phyloP scores from a whole-genome alignment of 352 stramenopile species.

The Pythium insidiosum region DNA sequence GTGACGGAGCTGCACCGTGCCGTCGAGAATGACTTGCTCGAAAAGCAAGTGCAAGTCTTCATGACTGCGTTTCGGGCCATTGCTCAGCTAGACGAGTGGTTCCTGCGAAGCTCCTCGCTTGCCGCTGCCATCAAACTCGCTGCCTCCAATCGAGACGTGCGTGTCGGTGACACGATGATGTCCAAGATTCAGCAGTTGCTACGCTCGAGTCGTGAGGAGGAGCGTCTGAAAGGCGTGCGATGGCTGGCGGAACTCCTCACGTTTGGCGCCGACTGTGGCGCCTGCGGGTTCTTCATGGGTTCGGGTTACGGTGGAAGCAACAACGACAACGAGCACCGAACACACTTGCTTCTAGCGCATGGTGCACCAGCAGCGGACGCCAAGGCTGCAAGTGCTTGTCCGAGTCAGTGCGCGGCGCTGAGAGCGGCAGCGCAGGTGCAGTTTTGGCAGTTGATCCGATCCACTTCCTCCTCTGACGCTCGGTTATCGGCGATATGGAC shows the following conservation, averaged over 20 bases:
- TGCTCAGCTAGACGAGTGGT: constrained; percentile 30
- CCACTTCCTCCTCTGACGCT: no score
- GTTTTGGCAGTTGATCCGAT: no score
- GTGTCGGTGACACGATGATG: constrained; percentile 18
- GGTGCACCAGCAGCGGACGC: no score
- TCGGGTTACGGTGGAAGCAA: no score
- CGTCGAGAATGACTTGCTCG: constrained; percentile 14
- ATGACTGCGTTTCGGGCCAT: constrained; percentile 22
- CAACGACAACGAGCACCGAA: no score
- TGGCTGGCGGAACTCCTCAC: constrained; percentile 44
- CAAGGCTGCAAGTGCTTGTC: no score
- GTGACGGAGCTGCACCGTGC: constrained; percentile 17
- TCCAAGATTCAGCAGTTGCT: constrained; percentile 22
- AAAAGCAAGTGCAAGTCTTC: constrained; percentile 29
- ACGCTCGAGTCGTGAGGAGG: constrained; percentile 17
- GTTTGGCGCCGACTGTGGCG: no score
- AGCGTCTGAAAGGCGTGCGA: constrained; percentile 31
- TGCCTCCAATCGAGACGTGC: constrained; percentile 10
- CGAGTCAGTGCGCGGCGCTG: no score
- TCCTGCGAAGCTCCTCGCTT: constrained; percentile 25
- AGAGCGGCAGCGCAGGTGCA: no score
- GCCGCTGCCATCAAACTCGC: constrained; percentile 17
- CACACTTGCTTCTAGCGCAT: no score
- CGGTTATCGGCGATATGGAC: no score
- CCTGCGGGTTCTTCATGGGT: no score